phyloP scores from a whole-genome alignment of 805 yeast genomes.

The Candida rishiriensis region DNA sequence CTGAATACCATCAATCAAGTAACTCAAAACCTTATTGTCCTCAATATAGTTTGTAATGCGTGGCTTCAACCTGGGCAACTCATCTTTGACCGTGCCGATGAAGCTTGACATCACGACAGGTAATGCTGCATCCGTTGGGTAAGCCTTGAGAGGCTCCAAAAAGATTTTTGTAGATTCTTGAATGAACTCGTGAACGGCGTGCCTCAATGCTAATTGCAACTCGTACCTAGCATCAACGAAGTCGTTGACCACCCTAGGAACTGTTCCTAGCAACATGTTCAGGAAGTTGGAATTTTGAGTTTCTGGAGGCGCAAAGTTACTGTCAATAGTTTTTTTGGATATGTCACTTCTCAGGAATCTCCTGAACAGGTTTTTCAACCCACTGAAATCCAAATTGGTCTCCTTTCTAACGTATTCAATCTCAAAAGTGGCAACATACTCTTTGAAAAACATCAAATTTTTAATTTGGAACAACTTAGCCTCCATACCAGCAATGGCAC shows the following conservation, averaged over 20 bases:
- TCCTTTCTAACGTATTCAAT: conserved; percentile 73
- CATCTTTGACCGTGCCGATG: conserved; percentile 45
- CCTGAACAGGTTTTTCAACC: conserved; percentile 46
- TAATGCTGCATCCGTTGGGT: conserved; percentile 11
- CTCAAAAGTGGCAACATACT: conserved; percentile 70
- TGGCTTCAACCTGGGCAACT: conserved; percentile 51
- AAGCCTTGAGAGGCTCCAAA: conserved; percentile 39
- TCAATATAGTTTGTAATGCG: conserved; percentile 51
- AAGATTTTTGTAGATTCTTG: conserved; percentile 49
- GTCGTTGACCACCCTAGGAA: conserved; percentile 75
- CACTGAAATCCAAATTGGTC: conserved; percentile 75
- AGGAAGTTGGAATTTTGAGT: conserved; percentile 14
- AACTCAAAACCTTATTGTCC: conserved; percentile 48
- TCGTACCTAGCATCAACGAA: conserved; percentile 76
- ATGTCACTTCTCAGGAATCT: conserved; percentile 28
- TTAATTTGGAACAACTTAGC: conserved; percentile 64
- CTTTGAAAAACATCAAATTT: conserved; percentile 65
- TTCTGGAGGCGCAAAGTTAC: conserved; percentile 13
- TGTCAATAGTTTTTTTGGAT: conserved; percentile 17
- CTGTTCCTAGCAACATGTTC: conserved; percentile 44
- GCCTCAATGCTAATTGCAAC: conserved; percentile 67
- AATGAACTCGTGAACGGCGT: conserved; percentile 65
- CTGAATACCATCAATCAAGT: conserved; percentile 61
- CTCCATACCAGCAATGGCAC: conserved; percentile 48
- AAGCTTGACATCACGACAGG: conserved; percentile 30